Evolutionary conservation across 1,284 basidiomycete genomes (phyloP).

Genomic region (Leccinum fallax): DNA sequence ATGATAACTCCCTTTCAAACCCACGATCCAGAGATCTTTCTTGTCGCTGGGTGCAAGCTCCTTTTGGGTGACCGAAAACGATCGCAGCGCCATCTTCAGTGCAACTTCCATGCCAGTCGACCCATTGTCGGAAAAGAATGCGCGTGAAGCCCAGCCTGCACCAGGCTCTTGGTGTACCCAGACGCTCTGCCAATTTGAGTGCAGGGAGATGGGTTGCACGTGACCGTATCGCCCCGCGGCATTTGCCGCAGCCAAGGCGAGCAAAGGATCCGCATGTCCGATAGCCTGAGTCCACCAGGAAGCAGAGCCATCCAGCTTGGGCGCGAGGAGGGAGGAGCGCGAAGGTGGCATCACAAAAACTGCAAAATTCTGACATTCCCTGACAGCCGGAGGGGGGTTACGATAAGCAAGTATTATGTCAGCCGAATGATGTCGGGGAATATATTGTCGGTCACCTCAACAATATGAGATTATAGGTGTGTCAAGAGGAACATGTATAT

Average conservation of each 20-base stretch:
- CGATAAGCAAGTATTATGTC: no score
- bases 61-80: slow-evolving; percentile 53
- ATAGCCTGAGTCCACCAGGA: slow-evolving; percentile 99
- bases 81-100: slow-evolving; percentile 94
- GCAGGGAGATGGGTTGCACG: slow-evolving; percentile 91
- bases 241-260: slow-evolving; percentile 85
- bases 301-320: slow-evolving; percentile 89
- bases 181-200: slow-evolving; percentile 72
- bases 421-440: no score
- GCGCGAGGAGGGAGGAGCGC: slow-evolving; percentile 52
- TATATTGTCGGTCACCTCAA: no score
- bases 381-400: no score
- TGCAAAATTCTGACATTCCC: no score
- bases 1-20: slow-evolving; percentile 93
- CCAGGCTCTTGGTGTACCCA: slow-evolving; percentile 74
- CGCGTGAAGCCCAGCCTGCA: slow-evolving; percentile 86
- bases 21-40: slow-evolving; percentile 79
- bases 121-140: slow-evolving; percentile 94
- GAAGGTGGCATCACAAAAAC: slow-evolving; percentile 5
- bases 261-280: slow-evolving; percentile 79
- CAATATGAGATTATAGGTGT: no score
- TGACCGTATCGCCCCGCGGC: slow-evolving; percentile 96
- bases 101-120: slow-evolving; percentile 96
- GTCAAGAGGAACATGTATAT: no score
- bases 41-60: slow-evolving; percentile 40